A percentile compares a stretch with the other conserved stretches of the same genome.
phyloP scores from a whole-genome alignment of 2,329 filamentous ascomycete genomes.

The Talaromyces rugulosus region DNA sequence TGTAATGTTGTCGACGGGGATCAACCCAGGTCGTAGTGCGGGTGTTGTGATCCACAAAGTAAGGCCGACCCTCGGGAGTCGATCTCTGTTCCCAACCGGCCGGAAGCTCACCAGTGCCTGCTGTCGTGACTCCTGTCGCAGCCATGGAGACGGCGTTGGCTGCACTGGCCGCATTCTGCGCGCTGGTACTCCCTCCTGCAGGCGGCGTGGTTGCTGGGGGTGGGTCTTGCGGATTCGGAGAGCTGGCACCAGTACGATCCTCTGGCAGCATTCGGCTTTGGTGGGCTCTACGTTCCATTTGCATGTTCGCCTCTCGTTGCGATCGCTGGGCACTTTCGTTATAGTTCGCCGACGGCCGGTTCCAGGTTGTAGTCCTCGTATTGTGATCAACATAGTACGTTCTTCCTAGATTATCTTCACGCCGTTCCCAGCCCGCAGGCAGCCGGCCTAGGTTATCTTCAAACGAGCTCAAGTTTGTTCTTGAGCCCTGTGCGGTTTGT shows the following conservation, averaged over 20 bases:
- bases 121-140: conserved; percentile 90
- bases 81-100: conserved; percentile 95
- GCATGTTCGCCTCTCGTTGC: conserved; percentile 83
- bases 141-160: conserved; percentile 73
- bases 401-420: conserved; percentile 89
- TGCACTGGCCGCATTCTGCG: conserved; percentile 37
- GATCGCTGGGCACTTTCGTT: conserved; percentile 71
- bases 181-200: conserved; percentile 36
- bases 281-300: conserved; percentile 87
- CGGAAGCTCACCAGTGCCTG: conserved; percentile 89
- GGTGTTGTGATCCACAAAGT: conserved; percentile 98
- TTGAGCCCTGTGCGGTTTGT: conserved; percentile 28
- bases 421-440: conserved; percentile 90
- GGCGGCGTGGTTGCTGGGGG: conserved; percentile 42
- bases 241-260: conserved; percentile 89
- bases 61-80: conserved; percentile 89
- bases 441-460: conserved; percentile 93
- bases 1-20: conserved; percentile 93
- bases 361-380: conserved; percentile 94
- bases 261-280: conserved; percentile 95
- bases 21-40: conserved; percentile 98
- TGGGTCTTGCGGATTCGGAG: conserved; percentile 65
- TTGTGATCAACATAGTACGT: conserved; percentile 99
- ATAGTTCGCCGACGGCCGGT: conserved; percentile 73
- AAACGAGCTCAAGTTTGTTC: conserved; percentile 75